Evolutionary conservation across 2,329 filamentous ascomycete genomes (phyloP), one percentile per base, ranked within the genome.

Genomic region (Pseudocercospora pini-densiflorae): DNA sequence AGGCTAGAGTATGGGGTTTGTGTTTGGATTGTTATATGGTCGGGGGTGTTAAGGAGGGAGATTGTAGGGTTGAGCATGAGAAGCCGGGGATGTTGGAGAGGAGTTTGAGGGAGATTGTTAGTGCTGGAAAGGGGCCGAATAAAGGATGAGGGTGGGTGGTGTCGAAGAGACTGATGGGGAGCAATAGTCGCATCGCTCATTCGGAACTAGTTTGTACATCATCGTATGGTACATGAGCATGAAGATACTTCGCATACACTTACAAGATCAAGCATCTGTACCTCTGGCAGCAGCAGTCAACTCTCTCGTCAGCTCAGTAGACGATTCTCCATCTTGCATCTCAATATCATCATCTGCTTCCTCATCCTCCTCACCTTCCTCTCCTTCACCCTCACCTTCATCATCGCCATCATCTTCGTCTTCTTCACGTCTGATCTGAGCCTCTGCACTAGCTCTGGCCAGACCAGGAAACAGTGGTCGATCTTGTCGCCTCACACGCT

Each of bases 391-490:
- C 33, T 40, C 36, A 12, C 84, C 76, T 71, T 86, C 84, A 62
- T 82, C 85, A 2, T 85, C 74, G 73, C 86, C 84, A 65, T 81
- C 84, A 65, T 86, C 84, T 63, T 85, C 84, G 68, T 85, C 84
- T 29, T 67, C 64, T 33, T 65, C 63, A 10, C 36, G 40, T 12
- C 57, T 62, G 8, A 62, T 71, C 24, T 57, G 51, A 14, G 68
- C 68, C 19, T 70, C 66, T 40, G 40, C 27, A n/a, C 54, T 23
- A 21, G 16, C 29, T 14, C n/a, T 58, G 8, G 16, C 16, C 9
- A 23, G 31, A 21, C 29, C 29, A 36, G 58, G 58, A 16, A 61
- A 61, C 3, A 19, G 47, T 21, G 24, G 40, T 7, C 58, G 14
- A 19, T 19, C 29, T 23, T 19, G n/a, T 23, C 54, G 27, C 54